Base-by-base conservation (phyloP, 352 stramenopile genomes). In the Phytopythium oedochilum region DNA sequence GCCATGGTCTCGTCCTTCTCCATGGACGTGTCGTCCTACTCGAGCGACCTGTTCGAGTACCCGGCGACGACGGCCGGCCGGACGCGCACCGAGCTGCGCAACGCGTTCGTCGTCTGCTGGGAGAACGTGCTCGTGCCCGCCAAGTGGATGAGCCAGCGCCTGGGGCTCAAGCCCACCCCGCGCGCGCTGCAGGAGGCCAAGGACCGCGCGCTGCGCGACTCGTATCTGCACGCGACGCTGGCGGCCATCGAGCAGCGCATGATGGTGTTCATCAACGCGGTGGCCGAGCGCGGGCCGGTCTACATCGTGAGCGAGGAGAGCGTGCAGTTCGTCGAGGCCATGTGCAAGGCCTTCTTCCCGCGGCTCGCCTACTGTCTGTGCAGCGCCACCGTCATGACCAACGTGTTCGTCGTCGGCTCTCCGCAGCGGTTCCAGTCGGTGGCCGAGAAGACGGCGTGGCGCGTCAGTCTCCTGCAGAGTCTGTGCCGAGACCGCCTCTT, bases 281-380 rank as follows among this genome's bases (percentile, higher is more conserved):
- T 85, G 20, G 80, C 78, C 4, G 56, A 49, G 10, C 69, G 69
- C 22, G 78, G 78, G 0, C 78, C 78, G 12, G 69, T 88, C 22
- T 88, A 81, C 51, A 86, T 88, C 22, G 68, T 86, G 7, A 86
- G 78, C 39, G 75, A 88, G 36, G 69, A 88, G 46, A 83, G 69
- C 44, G 71, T 75, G 43, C 61, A 70, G 44, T 88, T 85, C 36
- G 71, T 88, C 7, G 78, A 88, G 60, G 68, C 64, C 34, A 71
- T 75, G 54, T 88, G 73, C 71, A 72, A 71, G 44, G 62, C 69
- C 8, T 83, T 88, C 44, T 88, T 88, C 55, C 78, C 78, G 20
- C 68, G 78, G 28, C 61, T 88, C 22, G 75, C 75, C 23, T 88
- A 73, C 60, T 88, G 75, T 35, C 70, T 88, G 11, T 60, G 54